Conservation (phyloP, 192 early-diverging fungal species). For the Coemansia sp. region DNA sequence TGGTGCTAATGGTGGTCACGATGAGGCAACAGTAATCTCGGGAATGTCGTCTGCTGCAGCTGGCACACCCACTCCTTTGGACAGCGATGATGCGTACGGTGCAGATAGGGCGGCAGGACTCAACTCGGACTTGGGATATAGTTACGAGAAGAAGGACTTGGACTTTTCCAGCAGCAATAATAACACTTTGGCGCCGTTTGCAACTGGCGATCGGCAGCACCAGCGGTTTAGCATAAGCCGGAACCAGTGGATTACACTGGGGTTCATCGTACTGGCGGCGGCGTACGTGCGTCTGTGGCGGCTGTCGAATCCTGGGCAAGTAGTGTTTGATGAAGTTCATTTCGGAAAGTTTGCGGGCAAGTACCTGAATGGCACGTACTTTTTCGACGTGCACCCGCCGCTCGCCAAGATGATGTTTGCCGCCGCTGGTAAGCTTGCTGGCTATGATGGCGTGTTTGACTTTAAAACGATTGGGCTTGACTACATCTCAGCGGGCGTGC, state of each 20-base stretch:
- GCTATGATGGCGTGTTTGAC: slow-evolving; percentile 92
- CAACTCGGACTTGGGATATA: slow-evolving; percentile 36
- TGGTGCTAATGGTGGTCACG: slow-evolving; percentile 42
- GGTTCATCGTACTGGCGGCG: slow-evolving; percentile 39
- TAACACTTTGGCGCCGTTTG: slow-evolving; percentile 13
- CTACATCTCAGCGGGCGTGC: slow-evolving; percentile 85
- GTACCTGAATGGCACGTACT: slow-evolving; percentile 86
- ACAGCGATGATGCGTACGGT: slow-evolving; percentile 12
- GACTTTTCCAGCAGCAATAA: slow-evolving; percentile 24
- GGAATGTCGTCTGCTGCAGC: slow-evolving; percentile 40
- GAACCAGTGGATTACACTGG: slow-evolving; percentile 54
- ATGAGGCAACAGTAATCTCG: slow-evolving; percentile 51
- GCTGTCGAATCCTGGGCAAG: slow-evolving; percentile 35
- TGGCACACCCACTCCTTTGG: slow-evolving; percentile 28
- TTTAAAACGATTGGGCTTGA: slow-evolving; percentile 94
- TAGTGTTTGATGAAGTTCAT: slow-evolving; percentile 95
- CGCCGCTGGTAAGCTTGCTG: slow-evolving; percentile 71
- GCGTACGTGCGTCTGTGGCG: slow-evolving; percentile 51
- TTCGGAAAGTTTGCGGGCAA: slow-evolving; percentile 95
- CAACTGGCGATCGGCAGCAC: slow-evolving; percentile 22
- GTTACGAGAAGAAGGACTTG: slow-evolving; percentile 55
- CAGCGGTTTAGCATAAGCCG: slow-evolving; percentile 36
- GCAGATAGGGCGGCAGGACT: slow-evolving; percentile 16
- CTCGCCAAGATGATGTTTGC: slow-evolving; percentile 93
- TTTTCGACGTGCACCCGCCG: slow-evolving; percentile 96